These are phyloP conservation scores for Xylariaceae sp. DNA, from an alignment of 2,329 filamentous ascomycete genomes.

Conservation along the genomic window DNA sequence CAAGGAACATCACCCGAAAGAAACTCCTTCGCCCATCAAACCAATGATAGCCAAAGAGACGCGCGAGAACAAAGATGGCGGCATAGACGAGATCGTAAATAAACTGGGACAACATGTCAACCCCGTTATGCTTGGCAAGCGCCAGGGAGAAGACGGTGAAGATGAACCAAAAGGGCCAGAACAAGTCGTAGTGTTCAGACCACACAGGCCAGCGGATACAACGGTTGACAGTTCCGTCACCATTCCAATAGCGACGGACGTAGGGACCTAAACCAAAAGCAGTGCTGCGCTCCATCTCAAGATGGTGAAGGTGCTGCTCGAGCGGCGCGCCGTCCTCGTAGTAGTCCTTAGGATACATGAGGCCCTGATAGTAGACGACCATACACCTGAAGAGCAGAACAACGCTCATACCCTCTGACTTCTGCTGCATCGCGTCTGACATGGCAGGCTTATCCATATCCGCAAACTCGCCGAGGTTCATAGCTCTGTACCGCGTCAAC, in stretches of 20 bases:
- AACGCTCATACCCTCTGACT: slow-evolving; percentile 26
- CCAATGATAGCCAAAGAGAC: neutral
- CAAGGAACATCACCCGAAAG: too few relatives aligned
- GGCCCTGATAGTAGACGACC: slow-evolving; percentile 34
- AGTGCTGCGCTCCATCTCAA: neutral
- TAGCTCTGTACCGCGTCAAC: slow-evolving; percentile 27
- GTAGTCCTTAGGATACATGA: slow-evolving; percentile 22
- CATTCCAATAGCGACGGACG: slow-evolving; percentile 6
- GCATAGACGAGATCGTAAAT: neutral
- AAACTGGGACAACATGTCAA: neutral
- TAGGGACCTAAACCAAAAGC: slow-evolving; percentile 5
- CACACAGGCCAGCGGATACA: slow-evolving; percentile 9
- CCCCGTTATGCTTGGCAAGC: too few relatives aligned
- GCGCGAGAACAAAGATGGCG: neutral
- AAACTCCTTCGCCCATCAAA: neutral
- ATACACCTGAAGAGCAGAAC: slow-evolving; percentile 20
- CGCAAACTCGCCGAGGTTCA: slow-evolving; percentile 19
- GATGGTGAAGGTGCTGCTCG: slow-evolving; percentile 15
- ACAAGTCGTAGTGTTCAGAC: slow-evolving; percentile 1
- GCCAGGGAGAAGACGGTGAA: neutral
- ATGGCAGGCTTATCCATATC: neutral
- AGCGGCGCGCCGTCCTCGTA: slow-evolving; percentile 18
- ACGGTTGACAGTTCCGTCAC: neutral
- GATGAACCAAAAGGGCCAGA: slow-evolving; percentile 6
- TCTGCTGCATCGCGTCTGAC: neutral